Percentiles rank a stretch among this genome's conserved stretches.
Conservation (phyloP, 768 basidiomycete species). For the Naematelia aurantialba region DNA sequence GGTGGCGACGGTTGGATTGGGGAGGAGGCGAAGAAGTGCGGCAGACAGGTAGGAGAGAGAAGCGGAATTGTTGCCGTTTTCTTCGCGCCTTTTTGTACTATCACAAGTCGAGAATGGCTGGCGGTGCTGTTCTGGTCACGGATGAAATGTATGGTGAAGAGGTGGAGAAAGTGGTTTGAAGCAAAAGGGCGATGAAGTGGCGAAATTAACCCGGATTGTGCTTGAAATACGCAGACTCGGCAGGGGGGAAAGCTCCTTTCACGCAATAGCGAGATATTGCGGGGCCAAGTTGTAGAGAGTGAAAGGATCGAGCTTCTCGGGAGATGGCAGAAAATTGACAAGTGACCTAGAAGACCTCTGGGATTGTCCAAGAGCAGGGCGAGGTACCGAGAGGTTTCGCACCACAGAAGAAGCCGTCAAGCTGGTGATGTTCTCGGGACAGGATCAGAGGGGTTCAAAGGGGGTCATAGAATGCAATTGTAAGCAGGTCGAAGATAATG, state of each 20-base stretch:
- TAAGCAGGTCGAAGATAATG: neutral
- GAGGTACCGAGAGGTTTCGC: too few species aligned
- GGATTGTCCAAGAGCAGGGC: neutral
- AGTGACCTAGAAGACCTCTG: neutral
- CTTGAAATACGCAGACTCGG: neutral
- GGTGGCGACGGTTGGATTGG: conserved; percentile 15
- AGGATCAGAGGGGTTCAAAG: neutral
- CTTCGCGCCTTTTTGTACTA: conserved; percentile 29
- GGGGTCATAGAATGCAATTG: neutral
- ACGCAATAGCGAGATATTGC: neutral
- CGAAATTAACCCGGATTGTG: neutral
- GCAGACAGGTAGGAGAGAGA: conserved; percentile 33
- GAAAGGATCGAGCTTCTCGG: neutral
- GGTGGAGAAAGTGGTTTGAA: neutral
- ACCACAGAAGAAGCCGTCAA: too few species aligned
- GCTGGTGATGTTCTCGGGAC: too few species aligned
- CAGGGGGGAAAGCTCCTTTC: neutral
- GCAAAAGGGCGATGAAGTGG: neutral
- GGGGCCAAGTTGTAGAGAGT: neutral
- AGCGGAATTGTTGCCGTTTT: conserved; percentile 30
- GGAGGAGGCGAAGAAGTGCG: conserved; percentile 45
- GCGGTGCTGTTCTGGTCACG: neutral
- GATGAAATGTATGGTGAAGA: conserved; percentile 1
- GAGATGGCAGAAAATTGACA: neutral
- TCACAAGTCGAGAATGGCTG: conserved; percentile 4